These are phyloP conservation scores for Ganoderma sinense DNA, from an alignment of 1,284 basidiomycete species.

Conservation along the genomic window DNA sequence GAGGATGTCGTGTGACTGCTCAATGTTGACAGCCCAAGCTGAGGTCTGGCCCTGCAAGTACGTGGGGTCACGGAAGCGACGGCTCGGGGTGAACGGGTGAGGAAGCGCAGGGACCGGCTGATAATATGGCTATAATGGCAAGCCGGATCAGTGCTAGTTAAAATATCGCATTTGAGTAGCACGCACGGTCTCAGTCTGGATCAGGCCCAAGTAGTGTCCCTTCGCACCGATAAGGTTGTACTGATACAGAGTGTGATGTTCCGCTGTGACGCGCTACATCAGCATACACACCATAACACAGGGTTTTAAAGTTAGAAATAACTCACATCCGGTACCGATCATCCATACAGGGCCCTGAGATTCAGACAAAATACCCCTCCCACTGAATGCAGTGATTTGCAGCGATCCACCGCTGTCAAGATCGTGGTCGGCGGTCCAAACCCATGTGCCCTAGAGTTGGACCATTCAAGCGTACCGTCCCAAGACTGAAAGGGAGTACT, in stretches of 20 bases:
- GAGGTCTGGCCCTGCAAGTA: slow-evolving; percentile 46
- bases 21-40: slow-evolving; percentile 66
- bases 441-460: slow-evolving; percentile 54
- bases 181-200: slow-evolving; percentile 73
- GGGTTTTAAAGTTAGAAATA: not conserved
- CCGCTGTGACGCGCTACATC: slow-evolving; percentile 38
- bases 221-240: slow-evolving; percentile 67
- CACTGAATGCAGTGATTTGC: slow-evolving; percentile 72
- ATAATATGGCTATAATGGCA: slow-evolving; percentile 50
- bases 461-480: not conserved
- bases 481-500: slow-evolving; percentile 29
- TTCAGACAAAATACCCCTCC: slow-evolving; percentile 80
- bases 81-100: slow-evolving; percentile 52
- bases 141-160: not conserved
- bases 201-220: slow-evolving; percentile 75
- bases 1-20: slow-evolving; percentile 63
- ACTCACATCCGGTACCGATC: slow-evolving; percentile 67
- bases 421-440: slow-evolving; percentile 85
- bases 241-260: slow-evolving; percentile 76
- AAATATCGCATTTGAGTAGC: not conserved
- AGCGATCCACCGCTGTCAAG: slow-evolving; percentile 49
- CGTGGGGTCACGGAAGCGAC: slow-evolving; percentile 63
- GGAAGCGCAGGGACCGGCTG: slow-evolving; percentile 69
- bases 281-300: not conserved
- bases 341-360: slow-evolving; percentile 79